Conservation (phyloP, 2,329 filamentous ascomycete genomes). For the Apiospora phragmitis region DNA sequence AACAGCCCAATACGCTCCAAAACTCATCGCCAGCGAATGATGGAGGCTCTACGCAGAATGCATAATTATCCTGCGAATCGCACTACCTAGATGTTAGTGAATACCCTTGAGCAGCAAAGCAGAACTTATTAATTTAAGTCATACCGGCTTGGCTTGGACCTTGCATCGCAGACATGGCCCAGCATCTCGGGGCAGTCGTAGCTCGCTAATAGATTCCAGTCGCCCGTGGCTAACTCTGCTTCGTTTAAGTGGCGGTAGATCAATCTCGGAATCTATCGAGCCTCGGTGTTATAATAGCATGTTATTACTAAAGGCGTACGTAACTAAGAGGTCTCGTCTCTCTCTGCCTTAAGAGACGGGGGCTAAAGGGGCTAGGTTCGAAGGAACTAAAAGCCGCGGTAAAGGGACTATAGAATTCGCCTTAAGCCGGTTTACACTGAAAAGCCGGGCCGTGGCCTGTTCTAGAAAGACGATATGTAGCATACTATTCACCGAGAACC, state of each 20-base stretch:
- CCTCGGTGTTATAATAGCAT: constrained; percentile 37
- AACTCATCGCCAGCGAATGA: constrained; percentile 41
- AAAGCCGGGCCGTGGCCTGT: constrained; percentile 28
- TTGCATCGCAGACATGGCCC: constrained; percentile 54
- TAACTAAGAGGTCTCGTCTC: constrained; percentile 42
- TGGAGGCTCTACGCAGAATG: constrained; percentile 43
- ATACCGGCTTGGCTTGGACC: constrained; percentile 46
- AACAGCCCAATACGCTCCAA: constrained; percentile 53
- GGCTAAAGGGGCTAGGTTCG: constrained; percentile 37
- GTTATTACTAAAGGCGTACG: constrained; percentile 43
- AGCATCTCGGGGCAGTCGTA: constrained; percentile 49
- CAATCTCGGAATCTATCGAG: constrained; percentile 48
- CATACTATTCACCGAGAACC: constrained; percentile 40
- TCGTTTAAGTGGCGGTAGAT: constrained; percentile 56
- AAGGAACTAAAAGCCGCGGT: constrained; percentile 37
- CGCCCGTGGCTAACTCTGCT: constrained; percentile 53
- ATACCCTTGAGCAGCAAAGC: constrained; percentile 16
- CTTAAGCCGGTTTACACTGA: constrained; percentile 34
- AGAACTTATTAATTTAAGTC: constrained; percentile 18
- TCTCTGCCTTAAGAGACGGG: constrained; percentile 37
- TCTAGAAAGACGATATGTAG: constrained; percentile 39
- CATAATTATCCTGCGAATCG: constrained; percentile 50
- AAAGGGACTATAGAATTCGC: constrained; percentile 41
- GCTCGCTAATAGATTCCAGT: constrained; percentile 58
- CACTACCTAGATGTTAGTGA: constrained; percentile 40